phyloP scores from a whole-genome alignment of 2,329 filamentous ascomycete species.

The Capronia coronata region DNA sequence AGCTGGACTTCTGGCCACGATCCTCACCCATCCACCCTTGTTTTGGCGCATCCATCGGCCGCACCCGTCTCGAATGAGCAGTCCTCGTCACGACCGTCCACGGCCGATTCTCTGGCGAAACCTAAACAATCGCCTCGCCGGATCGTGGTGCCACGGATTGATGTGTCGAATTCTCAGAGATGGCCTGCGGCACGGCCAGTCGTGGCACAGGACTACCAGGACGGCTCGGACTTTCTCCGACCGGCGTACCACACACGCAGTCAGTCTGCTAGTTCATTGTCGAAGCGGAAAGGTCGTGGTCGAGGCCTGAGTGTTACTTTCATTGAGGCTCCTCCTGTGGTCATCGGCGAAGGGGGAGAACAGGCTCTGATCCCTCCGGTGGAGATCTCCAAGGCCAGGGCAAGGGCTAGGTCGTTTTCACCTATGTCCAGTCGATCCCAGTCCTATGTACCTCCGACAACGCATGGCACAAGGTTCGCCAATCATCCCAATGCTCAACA shows the following conservation, averaged over 20 bases:
- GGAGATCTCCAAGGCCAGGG: slow-evolving; percentile 53
- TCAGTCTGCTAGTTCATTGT: slow-evolving; percentile 28
- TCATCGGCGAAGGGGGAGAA: slow-evolving; percentile 89
- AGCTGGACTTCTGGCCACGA: slow-evolving; percentile 9
- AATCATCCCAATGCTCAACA: background rate
- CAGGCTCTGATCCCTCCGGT: slow-evolving; percentile 66
- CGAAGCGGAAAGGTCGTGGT: slow-evolving; percentile 40
- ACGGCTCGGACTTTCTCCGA: slow-evolving; percentile 17
- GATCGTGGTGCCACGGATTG: slow-evolving; percentile 32
- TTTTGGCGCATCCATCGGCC: slow-evolving; percentile 1
- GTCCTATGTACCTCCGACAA: background rate
- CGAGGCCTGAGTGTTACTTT: slow-evolving; percentile 73
- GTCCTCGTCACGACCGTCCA: slow-evolving; percentile 24
- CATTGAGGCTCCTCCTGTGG: slow-evolving; percentile 61
- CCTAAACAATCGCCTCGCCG: slow-evolving; percentile 30
- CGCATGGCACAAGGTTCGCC: background rate
- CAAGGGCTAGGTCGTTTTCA: slow-evolving; percentile 25
- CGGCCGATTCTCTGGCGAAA: slow-evolving; percentile 18
- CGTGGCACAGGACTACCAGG: slow-evolving; percentile 7
- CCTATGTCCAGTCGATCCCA: slow-evolving; percentile 11
- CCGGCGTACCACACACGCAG: slow-evolving; percentile 22
- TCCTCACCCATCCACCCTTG: background rate
- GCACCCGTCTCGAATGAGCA: slow-evolving; percentile 1
- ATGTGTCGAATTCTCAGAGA: slow-evolving; percentile 33
- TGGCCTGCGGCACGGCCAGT: slow-evolving; percentile 31